Conservation (phyloP, 768 basidiomycete species). For the Gautieria morchelliformis region DNA sequence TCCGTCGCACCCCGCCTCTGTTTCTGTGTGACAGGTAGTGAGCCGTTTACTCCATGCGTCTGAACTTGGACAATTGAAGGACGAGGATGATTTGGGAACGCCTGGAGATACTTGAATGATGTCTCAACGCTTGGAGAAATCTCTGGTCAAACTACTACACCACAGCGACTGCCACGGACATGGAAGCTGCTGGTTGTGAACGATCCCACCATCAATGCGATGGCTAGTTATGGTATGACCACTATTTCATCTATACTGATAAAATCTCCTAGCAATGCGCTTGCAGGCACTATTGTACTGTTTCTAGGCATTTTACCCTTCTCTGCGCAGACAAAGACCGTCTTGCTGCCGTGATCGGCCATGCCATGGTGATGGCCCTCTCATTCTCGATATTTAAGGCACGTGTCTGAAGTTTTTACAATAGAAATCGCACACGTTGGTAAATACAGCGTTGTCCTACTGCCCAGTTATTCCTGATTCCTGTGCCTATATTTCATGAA, state of each 20-base stretch:
- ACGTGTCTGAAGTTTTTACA: neutral
- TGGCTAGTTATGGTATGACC: slow-evolving; percentile 55
- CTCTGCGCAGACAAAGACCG: slow-evolving; percentile 69
- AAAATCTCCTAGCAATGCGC: neutral
- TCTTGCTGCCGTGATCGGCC: slow-evolving; percentile 74
- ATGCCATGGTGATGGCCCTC: slow-evolving; percentile 46
- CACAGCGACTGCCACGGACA: slow-evolving; percentile 20
- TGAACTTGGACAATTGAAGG: slow-evolving; percentile 55
- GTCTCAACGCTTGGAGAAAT: slow-evolving; percentile 2
- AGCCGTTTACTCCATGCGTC: slow-evolving; percentile 59
- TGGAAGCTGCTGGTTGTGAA: slow-evolving; percentile 69
- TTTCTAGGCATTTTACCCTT: slow-evolving; percentile 85
- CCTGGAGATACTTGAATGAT: slow-evolving; percentile 18
- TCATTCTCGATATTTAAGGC: neutral
- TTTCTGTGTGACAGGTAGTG: slow-evolving; percentile 62
- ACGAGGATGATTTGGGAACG: slow-evolving; percentile 17
- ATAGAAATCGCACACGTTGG: slow-evolving; percentile 77
- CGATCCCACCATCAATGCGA: slow-evolving; percentile 66
- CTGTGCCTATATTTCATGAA: slow-evolving; percentile 5
- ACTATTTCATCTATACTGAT: slow-evolving; percentile 1
- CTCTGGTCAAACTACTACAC: slow-evolving; percentile 14
- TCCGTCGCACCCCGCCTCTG: slow-evolving; percentile 50
- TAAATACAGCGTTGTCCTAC: slow-evolving; percentile 18
- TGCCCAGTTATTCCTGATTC: slow-evolving; percentile 12
- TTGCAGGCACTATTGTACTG: slow-evolving; percentile 64